phyloP scores from a whole-genome alignment of 257 asterid genomes.

The Solanum virginianum region DNA sequence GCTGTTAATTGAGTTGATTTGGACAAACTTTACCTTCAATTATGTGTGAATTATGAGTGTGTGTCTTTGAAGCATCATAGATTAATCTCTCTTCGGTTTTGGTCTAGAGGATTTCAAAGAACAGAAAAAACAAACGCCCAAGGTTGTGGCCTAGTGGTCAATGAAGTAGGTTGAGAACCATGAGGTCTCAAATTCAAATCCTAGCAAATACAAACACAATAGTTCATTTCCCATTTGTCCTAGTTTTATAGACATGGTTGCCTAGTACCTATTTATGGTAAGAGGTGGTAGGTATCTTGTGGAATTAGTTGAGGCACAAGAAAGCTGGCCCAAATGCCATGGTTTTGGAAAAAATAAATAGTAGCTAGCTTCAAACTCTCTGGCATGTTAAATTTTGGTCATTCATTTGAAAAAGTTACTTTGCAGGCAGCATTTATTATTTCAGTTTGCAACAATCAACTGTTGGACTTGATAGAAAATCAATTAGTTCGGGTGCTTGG shows the following conservation, averaged over 20 bases:
- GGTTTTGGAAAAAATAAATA: neutral
- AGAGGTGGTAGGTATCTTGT: neutral
- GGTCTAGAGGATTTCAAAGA: neutral
- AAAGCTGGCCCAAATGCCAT: neutral
- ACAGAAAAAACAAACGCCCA: neutral
- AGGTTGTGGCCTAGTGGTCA: neutral
- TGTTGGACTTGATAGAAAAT: slow-evolving; percentile 16
- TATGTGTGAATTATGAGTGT: neutral
- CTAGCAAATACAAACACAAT: neutral
- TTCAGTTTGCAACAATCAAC: slow-evolving; percentile 26
- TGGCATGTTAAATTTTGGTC: neutral
- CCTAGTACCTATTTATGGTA: neutral
- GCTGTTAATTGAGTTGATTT: neutral
- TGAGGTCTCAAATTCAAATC: neutral
- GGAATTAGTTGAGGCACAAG: neutral
- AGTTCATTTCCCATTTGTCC: neutral
- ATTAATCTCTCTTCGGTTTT: neutral
- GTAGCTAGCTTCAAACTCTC: neutral
- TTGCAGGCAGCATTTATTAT: slow-evolving; percentile 22
- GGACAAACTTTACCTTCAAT: neutral
- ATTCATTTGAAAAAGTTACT: neutral
- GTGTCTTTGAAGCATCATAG: neutral
- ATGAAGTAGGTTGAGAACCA: neutral
- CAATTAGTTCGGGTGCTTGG: slow-evolving; percentile 10
- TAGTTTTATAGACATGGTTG: neutral